These are phyloP conservation scores for Dendryphion nanum DNA, from an alignment of 2,329 filamentous ascomycete genomes.

Conservation along the genomic window DNA sequence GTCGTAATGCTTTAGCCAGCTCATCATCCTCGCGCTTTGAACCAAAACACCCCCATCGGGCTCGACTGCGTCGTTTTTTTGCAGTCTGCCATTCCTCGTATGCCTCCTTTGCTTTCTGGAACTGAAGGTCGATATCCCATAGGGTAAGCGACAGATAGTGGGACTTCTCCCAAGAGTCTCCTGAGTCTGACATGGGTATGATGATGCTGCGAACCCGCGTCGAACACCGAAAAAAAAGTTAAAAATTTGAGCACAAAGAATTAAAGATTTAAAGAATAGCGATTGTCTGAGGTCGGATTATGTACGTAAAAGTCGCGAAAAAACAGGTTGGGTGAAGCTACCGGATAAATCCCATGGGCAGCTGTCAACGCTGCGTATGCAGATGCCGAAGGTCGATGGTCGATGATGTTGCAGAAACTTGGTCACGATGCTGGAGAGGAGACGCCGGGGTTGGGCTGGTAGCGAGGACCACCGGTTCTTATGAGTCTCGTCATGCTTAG, in stretches of 20 bases:
- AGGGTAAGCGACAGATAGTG: constrained; percentile 29
- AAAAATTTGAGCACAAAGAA: background rate
- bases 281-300: background rate
- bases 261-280: background rate
- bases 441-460: constrained; percentile 3
- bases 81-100: constrained; percentile 31
- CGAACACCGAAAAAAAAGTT: background rate
- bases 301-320: background rate
- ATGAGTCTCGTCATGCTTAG: constrained; percentile 6
- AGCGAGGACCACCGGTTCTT: constrained; percentile 1
- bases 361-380: constrained; percentile 3
- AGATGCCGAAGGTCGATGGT: constrained; percentile 2
- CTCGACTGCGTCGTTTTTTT: constrained; percentile 14
- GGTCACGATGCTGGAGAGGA: constrained; percentile 5
- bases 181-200: constrained; percentile 6
- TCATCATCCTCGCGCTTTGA: constrained; percentile 24
- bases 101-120: constrained; percentile 31
- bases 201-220: background rate
- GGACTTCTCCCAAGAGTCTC: constrained; percentile 24
- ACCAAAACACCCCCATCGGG: constrained; percentile 26
- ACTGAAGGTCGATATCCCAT: constrained; percentile 38
- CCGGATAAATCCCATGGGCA: constrained; percentile 5
- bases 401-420: constrained; percentile 15
- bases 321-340: background rate
- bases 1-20: constrained; percentile 22